These are phyloP conservation scores for Scorias spongiosa DNA, from an alignment of 2,329 filamentous ascomycete species.

Conservation along the genomic window DNA sequence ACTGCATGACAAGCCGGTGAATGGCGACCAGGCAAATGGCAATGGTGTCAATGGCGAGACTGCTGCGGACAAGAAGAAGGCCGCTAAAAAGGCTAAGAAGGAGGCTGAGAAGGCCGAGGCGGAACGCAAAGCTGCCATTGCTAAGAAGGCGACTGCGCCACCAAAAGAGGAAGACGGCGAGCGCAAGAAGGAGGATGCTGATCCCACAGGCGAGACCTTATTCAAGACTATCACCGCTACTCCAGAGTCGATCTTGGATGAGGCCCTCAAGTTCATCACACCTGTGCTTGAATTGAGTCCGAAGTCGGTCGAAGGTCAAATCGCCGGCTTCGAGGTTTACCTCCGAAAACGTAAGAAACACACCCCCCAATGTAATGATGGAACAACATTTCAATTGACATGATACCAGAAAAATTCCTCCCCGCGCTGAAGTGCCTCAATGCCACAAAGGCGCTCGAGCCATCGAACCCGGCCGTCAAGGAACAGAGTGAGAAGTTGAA, in stretches of 20 bases:
- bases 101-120: constrained; percentile 68
- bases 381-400: neutral
- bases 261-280: constrained; percentile 72
- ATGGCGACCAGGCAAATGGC: constrained; percentile 57
- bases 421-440: constrained; percentile 77
- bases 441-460: constrained; percentile 53
- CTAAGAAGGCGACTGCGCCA: constrained; percentile 39
- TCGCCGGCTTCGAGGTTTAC: constrained; percentile 80
- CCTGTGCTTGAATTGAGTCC: constrained; percentile 73
- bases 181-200: constrained; percentile 75
- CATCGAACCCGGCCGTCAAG: constrained; percentile 56
- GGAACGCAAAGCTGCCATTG: constrained; percentile 45
- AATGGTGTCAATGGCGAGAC: constrained; percentile 49
- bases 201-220: constrained; percentile 69
- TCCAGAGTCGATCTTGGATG: constrained; percentile 46
- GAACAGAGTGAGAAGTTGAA: constrained; percentile 57
- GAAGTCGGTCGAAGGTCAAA: constrained; percentile 66
- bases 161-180: constrained; percentile 47
- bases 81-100: constrained; percentile 56
- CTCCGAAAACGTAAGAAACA: constrained; percentile 56
- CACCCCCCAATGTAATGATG: neutral
- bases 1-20: constrained; percentile 62
- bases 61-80: constrained; percentile 66
- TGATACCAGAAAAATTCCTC: constrained; percentile 54
- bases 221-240: constrained; percentile 47